Base-by-base conservation (phyloP, 164 flowering plant species). In the Umbilicus rupestris region DNA sequence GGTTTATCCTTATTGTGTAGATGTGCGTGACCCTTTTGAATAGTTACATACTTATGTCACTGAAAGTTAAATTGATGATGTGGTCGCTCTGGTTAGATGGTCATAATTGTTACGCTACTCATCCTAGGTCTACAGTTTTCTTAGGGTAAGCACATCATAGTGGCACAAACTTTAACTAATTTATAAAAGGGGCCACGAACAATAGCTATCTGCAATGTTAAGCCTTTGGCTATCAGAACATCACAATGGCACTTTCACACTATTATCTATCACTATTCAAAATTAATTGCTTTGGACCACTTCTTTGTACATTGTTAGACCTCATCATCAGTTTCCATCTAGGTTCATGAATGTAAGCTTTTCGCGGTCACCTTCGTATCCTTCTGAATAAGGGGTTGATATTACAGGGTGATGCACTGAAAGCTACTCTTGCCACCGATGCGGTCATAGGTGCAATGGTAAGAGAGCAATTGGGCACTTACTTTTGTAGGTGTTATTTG, bases 401-500 rank as follows among this genome's bases (percentile, higher is more conserved):
- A 69, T 17, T 81, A 58, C 87, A 93, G 98, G 55, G 79, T 50
- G 96, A 91, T 74, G 89, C 88, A 35, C 76, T 95, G 72, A 95
- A 95, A 79, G 99, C 97, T 72, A 89, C 99, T 63, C 96, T 95
- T 72, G 99, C 85, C 62, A 89, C 97, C 31, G 97, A 95, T 84
- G 99, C 96, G 64, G 89, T 91, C 35, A 95, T 95, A 58, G 99
- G 99, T 63, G 68, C 74, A 57, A 83, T 73, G 79, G 98, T 92
- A 83, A 72, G 75, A 28, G 8, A 55, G 14, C 60, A 55, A 55
- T 20, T 28, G 5, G 33, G 19, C 60, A 11, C 33, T 55, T 28
- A 12, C 31, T 14, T 28, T 28, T 28, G n/a, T 55, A 20, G 17
- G 11, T n/a, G 22, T 3, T 33, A 15, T 15, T 60, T 62, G 20